Evolutionary conservation across 2,329 filamentous ascomycete species (phyloP), one percentile per base, ranked within the genome.

Genomic region (Phaeosphaeria sp.): DNA sequence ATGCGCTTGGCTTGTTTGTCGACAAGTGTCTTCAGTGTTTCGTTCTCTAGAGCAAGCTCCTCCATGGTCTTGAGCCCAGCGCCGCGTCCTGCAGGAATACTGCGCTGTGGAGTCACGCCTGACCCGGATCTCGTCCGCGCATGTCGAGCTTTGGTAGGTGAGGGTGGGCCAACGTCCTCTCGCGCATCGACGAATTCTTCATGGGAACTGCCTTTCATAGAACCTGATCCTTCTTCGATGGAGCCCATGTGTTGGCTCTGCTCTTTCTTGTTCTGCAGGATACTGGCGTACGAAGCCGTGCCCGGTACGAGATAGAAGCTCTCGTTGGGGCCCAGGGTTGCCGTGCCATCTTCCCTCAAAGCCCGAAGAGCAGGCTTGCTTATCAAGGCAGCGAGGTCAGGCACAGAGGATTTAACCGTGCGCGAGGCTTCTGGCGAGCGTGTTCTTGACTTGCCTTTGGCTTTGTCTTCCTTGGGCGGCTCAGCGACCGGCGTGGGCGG

Each of bases 221-320:
- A 68, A 44, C 58, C 63, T 13, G 68, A 60, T 22, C 27, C 90
- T 59, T 77, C 78, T 43, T 74, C 73, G 20, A 77, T 76, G 52
- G 73, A 25, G 22, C 21, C 27, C 44, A 46, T 17, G 22, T 46
- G 44, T 22, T 46, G 44, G 53, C 62, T 56, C 42, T 64, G 52
- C 6, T 67, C 52, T 17, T 33, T 69, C 42, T 67, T 70, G 70
- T 77, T 60, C 58, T 75, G 66, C 20, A 97, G 81, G 52, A 99
- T 97, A 61, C 90, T 93, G 46, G 95, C 93, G 72, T 98, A 99
- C 0, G 93, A 95, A 59, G 93, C 90, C 2, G 93, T 97, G 63
- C 94, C 93, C 3, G 94, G 95, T 1, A 99, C 95, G 1, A 98
- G 90, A 74, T 97, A 98, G 80, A 99, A 99, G 55, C 72, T 75